These are phyloP conservation scores for Microstroma glucosiphilum DNA, from an alignment of 1,284 basidiomycete species.

Conservation along the genomic window DNA sequence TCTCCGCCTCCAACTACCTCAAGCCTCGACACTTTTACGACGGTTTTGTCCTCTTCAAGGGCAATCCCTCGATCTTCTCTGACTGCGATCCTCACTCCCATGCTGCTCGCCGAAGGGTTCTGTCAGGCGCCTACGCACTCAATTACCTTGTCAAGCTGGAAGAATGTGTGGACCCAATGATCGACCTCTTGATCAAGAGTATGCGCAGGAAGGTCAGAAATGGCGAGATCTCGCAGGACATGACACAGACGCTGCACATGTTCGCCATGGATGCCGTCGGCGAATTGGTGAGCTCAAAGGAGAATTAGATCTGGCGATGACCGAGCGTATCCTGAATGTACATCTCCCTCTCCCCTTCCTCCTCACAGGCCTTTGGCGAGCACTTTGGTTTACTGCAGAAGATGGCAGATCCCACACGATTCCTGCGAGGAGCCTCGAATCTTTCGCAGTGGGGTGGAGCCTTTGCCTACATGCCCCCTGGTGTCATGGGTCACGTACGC, in stretches of 20 bases:
- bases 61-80: conserved; percentile 33
- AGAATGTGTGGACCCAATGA: conserved; percentile 30
- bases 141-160: conserved; percentile 35
- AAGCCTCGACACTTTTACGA: conserved; percentile 29
- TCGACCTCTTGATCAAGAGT: conserved; percentile 23
- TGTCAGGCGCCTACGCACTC: conserved; percentile 37
- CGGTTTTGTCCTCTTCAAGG: conserved; percentile 28
- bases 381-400: conserved; percentile 10
- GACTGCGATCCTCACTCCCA: conserved; percentile 36
- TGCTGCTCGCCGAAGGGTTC: conserved; percentile 25
- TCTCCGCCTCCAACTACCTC: conserved; percentile 27
- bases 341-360: no score
- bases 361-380: no score
- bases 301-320: no score
- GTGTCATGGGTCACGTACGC: conserved; percentile 11
- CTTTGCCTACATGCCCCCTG: conserved; percentile 24
- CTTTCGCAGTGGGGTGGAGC: conserved; percentile 35
- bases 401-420: conserved; percentile 7
- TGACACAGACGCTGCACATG: no score
- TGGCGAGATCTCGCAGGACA: not conserved
- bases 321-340: no score
- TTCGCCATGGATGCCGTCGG: no score
- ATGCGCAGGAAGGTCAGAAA: not conserved
- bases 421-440: conserved; percentile 30
- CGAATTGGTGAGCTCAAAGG: no score